These are phyloP conservation scores for Botrytis galanthina DNA, from an alignment of 2,329 filamentous ascomycete genomes.

Conservation along the genomic window DNA sequence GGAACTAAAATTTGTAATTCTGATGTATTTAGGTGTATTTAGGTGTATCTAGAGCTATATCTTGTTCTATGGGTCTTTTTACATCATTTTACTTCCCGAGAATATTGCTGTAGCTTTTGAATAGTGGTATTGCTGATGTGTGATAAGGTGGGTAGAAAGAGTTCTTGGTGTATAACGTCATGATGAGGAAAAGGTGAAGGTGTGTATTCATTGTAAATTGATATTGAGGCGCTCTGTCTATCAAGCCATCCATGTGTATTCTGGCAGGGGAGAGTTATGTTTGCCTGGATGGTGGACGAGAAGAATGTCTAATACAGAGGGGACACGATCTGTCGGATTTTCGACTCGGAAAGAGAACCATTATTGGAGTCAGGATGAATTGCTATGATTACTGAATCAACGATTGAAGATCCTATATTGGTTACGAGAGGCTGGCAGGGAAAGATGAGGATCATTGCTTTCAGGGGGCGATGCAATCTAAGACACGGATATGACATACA, in stretches of 20 bases:
- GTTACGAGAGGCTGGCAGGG: background rate
- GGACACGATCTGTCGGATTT: too few species aligned
- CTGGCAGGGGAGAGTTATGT: background rate
- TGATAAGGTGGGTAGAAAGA: background rate
- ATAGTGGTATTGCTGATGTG: background rate
- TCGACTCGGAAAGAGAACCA: background rate
- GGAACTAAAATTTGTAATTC: background rate
- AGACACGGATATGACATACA: background rate
- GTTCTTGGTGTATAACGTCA: background rate
- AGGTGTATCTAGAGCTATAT: too few species aligned
- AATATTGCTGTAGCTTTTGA: background rate
- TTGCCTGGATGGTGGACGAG: background rate
- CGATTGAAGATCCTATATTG: background rate
- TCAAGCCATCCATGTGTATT: background rate
- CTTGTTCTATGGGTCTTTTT: too few species aligned
- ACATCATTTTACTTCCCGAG: background rate
- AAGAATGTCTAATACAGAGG: too few species aligned
- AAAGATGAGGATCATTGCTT: background rate
- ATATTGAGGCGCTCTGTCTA: background rate
- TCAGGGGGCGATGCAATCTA: background rate
- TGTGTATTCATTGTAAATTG: background rate
- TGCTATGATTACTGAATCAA: background rate
- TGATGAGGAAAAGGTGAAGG: too few species aligned
- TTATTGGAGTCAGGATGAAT: background rate
- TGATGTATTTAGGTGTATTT: background rate